phyloP scores from a whole-genome alignment of 2,329 filamentous ascomycete species.

The Nigrospora sphaerica region DNA sequence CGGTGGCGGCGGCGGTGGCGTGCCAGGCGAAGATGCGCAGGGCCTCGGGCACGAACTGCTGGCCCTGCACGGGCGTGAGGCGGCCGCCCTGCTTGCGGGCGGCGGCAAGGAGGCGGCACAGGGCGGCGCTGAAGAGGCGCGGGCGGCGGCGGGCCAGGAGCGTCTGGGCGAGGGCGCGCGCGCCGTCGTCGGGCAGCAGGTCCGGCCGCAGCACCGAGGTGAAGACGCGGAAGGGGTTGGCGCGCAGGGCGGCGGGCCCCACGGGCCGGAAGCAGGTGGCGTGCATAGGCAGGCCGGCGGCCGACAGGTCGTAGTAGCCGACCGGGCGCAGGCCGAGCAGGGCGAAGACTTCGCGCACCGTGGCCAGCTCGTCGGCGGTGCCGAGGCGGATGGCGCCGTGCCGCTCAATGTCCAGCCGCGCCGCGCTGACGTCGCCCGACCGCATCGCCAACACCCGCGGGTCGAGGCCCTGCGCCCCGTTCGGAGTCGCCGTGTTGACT shows the following conservation, averaged over 20 bases:
- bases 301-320: conserved; percentile 43
- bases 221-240: conserved; percentile 38
- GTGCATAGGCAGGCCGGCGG: conserved; percentile 40
- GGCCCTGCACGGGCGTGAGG: conserved; percentile 21
- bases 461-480: too few species aligned
- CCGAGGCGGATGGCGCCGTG: conserved; percentile 34
- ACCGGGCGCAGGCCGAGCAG: conserved; percentile 41
- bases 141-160: conserved; percentile 23
- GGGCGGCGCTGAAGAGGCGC: conserved; percentile 31
- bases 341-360: conserved; percentile 32
- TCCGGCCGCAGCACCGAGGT: conserved; percentile 33
- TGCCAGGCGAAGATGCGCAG: conserved; percentile 41
- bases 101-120: conserved; percentile 29
- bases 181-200: conserved; percentile 19
- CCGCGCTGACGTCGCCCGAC: background rate
- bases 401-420: conserved; percentile 4
- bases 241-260: conserved; percentile 20
- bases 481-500: conserved; percentile 1
- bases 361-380: conserved; percentile 25
- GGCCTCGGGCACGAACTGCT: conserved; percentile 32
- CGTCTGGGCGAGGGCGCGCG: conserved; percentile 21
- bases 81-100: conserved; percentile 18
- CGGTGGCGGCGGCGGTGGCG: conserved; percentile 25
- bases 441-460: too few species aligned
- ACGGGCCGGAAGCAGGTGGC: conserved; percentile 43